Conservation (phyloP, 305 asterid genomes). For the Nicotiana rustica region DNA sequence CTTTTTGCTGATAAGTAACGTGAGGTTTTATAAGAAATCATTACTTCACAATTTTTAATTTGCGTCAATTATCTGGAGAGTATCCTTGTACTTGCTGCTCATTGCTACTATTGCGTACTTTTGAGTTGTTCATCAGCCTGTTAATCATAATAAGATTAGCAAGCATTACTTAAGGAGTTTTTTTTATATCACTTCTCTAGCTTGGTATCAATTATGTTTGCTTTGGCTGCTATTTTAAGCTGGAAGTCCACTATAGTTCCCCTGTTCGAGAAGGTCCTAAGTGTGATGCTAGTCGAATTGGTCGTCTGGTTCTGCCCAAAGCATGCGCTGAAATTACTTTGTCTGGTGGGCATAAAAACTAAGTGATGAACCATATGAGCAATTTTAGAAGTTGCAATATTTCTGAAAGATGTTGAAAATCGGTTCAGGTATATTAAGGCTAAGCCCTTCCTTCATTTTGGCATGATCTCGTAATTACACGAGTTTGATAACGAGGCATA, state of each 20-base stretch:
- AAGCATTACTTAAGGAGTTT: not conserved
- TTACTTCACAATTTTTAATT: not conserved
- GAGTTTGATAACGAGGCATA: too few species aligned
- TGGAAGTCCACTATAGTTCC: constrained; percentile 79
- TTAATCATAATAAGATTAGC: not conserved
- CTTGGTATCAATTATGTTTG: constrained; percentile 29
- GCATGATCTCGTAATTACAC: too few species aligned
- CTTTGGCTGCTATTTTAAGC: constrained; percentile 65
- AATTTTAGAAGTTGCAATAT: too few species aligned
- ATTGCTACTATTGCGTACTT: not conserved
- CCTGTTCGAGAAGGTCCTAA: constrained; percentile 83
- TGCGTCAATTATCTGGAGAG: constrained; percentile 91
- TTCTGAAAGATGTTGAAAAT: not conserved
- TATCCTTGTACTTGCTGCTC: constrained; percentile 58
- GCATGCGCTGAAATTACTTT: constrained; percentile 79
- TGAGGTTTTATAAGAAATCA: too few species aligned
- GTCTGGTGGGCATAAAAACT: not conserved
- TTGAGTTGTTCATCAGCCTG: not conserved
- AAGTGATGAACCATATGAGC: not conserved
- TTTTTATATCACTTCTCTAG: not conserved
- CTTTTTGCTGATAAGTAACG: too few species aligned
- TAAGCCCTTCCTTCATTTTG: too few species aligned
- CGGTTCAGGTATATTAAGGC: too few species aligned
- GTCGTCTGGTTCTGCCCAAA: constrained; percentile 94
- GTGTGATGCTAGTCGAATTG: constrained; percentile 98